Base-by-base conservation (phyloP, 805 yeast species). In the Grigorovia humatica region DNA sequence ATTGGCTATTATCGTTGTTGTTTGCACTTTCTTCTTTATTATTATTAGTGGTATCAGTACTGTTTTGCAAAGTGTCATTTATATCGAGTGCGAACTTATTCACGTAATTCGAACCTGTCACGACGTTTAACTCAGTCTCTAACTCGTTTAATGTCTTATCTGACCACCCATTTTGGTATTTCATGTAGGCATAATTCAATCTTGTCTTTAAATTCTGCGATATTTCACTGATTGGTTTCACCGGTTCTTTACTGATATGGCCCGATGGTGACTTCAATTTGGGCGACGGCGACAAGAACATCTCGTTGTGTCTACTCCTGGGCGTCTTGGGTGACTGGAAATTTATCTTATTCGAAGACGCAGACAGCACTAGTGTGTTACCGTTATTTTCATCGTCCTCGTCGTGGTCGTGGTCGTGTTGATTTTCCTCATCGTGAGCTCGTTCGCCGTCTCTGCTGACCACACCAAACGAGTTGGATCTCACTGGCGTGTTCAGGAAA, bases 151-250 rank as follows among this genome's bases (percentile, higher is more conserved):
- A 50, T 15, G 64, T 62, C 48, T 61, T 61, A 38, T 62, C 65
- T 8, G 53, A 57, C 68, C 70, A 64, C 2, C 69, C 65, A 44
- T 65, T 60, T 49, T 71, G 71, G 49, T 69, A 60, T 55, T 71
- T 71, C 11, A 71, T 69, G 55, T 70, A 64, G 1, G 76, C 76
- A 57, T 71, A 70, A 51, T 69, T 70, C 15, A 73, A 57, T 51
- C 75, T 61, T 13, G 74, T 70, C 52, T 69, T 70, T 43, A 73
- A 59, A 52, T 68, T 68, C 20, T 69, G 64, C 0, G 76, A 71
- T 18, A 72, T 66, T 47, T 70, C 70, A 48, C 74, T 62, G 13
- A 71, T 71, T 11, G 75, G 74, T 43, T 70, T 70, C 18, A n/a
- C 30, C 18, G 47, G 40, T 13, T 51, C 50, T 42, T 51, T 51